phyloP scores from a whole-genome alignment of 2,329 filamentous ascomycete species.

The Chaetomiaceae sp. region DNA sequence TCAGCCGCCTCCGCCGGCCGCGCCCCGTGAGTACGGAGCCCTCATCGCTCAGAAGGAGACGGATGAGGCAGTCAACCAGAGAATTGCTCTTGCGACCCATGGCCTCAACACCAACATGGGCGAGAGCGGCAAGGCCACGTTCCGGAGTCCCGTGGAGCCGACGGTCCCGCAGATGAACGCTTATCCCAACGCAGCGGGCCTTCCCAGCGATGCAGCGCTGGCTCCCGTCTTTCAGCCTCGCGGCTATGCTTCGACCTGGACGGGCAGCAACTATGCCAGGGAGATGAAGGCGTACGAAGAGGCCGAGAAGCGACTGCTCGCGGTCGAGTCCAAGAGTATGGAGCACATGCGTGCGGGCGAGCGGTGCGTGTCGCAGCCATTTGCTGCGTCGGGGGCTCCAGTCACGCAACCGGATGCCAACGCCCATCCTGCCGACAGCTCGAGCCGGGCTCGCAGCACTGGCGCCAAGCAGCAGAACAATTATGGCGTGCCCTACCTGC shows the following conservation, averaged over 20 bases:
- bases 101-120: constrained; percentile 16
- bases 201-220: constrained; percentile 45
- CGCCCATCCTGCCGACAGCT: background rate
- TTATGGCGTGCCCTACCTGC: constrained; percentile 46
- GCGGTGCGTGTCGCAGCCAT: constrained; percentile 11
- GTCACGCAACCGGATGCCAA: background rate
- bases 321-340: background rate
- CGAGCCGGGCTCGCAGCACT: background rate
- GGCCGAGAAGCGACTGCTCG: constrained; percentile 12
- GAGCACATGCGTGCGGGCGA: background rate
- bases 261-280: constrained; percentile 16
- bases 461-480: constrained; percentile 4
- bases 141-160: background rate
- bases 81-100: background rate
- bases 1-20: background rate
- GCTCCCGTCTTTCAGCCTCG: constrained; percentile 48
- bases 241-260: constrained; percentile 19
- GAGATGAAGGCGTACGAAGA: constrained; percentile 20
- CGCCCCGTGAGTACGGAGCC: background rate
- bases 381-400: background rate
- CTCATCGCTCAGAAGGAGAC: background rate
- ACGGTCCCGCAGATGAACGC: constrained; percentile 21
- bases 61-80: constrained; percentile 4
- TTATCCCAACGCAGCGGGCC: constrained; percentile 33
- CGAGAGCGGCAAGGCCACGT: constrained; percentile 11